These are phyloP conservation scores for Sporodiniella umbellata DNA, from an alignment of 371 early-diverging fungal genomes.

Conservation along the genomic window DNA sequence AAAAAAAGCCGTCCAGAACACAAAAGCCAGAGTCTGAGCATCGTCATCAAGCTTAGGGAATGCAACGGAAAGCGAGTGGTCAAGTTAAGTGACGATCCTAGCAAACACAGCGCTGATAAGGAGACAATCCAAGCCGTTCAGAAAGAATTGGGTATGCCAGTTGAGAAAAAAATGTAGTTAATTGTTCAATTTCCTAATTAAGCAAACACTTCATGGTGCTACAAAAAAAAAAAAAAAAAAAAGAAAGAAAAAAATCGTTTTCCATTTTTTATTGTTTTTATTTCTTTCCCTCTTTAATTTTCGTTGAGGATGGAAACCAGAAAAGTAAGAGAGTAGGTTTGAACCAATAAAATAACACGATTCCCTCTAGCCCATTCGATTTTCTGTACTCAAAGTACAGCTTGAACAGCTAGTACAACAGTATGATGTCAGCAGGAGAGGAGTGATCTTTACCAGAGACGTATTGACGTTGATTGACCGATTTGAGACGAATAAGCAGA, in stretches of 20 bases:
- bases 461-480: slow-evolving; percentile 33
- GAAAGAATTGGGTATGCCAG: slow-evolving; percentile 25
- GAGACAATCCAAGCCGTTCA: slow-evolving; percentile 52
- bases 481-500: slow-evolving; percentile 35
- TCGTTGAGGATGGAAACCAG: not conserved
- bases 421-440: slow-evolving; percentile 9
- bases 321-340: not conserved
- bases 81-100: slow-evolving; percentile 71
- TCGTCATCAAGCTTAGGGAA: slow-evolving; percentile 71
- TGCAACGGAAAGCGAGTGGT: slow-evolving; percentile 62
- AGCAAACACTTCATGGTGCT: not conserved
- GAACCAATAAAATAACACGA: too few species aligned
- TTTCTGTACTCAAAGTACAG: slow-evolving; percentile 41
- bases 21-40: slow-evolving; percentile 62
- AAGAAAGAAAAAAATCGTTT: not conserved
- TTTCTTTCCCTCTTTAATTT: not conserved
- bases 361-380: slow-evolving; percentile 24
- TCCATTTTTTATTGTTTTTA: not conserved
- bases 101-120: slow-evolving; percentile 63
- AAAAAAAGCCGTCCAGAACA: slow-evolving; percentile 22
- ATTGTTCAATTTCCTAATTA: not conserved
- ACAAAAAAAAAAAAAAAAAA: too few species aligned
- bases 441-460: slow-evolving; percentile 43
- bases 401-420: slow-evolving; percentile 32
- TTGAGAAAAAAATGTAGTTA: not conserved